Base-by-base conservation (phyloP, 768 basidiomycete genomes). In the Serendipita vermifera region DNA sequence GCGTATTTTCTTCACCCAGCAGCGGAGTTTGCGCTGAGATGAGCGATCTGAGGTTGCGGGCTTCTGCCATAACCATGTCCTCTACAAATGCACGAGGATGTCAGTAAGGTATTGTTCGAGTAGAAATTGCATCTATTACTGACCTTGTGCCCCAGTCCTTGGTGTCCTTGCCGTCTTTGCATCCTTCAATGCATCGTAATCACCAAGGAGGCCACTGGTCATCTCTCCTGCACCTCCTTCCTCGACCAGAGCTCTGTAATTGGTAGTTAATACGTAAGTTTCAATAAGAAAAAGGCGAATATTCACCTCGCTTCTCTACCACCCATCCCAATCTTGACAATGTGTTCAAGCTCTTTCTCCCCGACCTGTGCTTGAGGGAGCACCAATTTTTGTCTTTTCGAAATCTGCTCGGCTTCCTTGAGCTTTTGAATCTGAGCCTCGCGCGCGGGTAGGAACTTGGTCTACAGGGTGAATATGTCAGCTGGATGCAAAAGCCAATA, bases 401-500 rank as follows among this genome's bases (percentile, higher is more conserved):
- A 87, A 57, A 98, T 92, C 55, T 87, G 91, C 67, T 97, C 92
- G 17, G 93, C 93, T 68, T 99, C 96, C 69, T 96, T 96, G 57
- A 98, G 73, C 68, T 93, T 92, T 67, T 96, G 91, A 62, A 98
- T 97, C 68, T 99, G 94, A 1, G 92, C 92, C 66, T 98, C 93
- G 57, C 94, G 81, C 4, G 92, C 91, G n/a, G 93, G 84, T 39
- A 97, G 79, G 63, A 99, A 99, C 67, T 96, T 94, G 29, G 90
- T 89, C 66, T 93, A 70, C 48, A 68, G 66, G 17, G 62, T 17
- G 36, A 17, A 13, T 38, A 38, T 38, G 13, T n/a, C n/a, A n/a
- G n/a, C n/a, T 63, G 3, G 59, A 46, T 46, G 20, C 38, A 38
- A 17, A 38, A 13, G 13, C 17, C 13, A 13, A 38, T 38, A 38